Evolutionary conservation across 306 rosid species (phyloP).

Genomic region (Pueraria montana): DNA sequence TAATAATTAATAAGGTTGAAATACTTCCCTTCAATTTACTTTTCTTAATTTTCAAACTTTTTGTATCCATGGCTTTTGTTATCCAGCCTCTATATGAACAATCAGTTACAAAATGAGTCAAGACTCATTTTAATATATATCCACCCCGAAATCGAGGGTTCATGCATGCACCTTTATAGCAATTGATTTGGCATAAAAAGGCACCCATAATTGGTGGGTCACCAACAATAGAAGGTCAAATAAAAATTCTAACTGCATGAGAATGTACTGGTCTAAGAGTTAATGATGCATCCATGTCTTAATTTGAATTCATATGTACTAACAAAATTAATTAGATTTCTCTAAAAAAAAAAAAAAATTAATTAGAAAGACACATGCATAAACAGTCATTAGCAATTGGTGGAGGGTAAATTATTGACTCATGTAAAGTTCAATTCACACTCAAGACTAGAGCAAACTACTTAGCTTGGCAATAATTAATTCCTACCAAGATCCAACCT

Average conservation of each 20-base stretch:
- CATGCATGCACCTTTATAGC: background rate
- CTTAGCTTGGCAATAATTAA: background rate
- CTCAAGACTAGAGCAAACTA: background rate
- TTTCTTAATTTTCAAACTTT: background rate
- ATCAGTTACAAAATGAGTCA: background rate
- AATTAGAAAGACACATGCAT: background rate
- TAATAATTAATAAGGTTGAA: background rate
- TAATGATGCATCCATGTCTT: background rate
- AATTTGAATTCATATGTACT: background rate
- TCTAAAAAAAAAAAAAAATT: too few species aligned
- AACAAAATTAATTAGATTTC: too few species aligned
- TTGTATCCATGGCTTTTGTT: background rate
- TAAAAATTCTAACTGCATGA: background rate
- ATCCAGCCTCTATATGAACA: background rate
- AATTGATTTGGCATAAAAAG: background rate
- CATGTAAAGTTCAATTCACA: background rate
- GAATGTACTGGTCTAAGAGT: background rate
- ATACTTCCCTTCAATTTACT: background rate
- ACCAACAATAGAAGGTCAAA: background rate
- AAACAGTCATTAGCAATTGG: background rate
- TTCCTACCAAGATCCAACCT: background rate
- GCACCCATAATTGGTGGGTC: background rate
- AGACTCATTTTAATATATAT: too few species aligned
- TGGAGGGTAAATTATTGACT: background rate
- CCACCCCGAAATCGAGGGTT: background rate